phyloP scores from a whole-genome alignment of 352 stramenopile genomes.

The Phytophthora megakarya region DNA sequence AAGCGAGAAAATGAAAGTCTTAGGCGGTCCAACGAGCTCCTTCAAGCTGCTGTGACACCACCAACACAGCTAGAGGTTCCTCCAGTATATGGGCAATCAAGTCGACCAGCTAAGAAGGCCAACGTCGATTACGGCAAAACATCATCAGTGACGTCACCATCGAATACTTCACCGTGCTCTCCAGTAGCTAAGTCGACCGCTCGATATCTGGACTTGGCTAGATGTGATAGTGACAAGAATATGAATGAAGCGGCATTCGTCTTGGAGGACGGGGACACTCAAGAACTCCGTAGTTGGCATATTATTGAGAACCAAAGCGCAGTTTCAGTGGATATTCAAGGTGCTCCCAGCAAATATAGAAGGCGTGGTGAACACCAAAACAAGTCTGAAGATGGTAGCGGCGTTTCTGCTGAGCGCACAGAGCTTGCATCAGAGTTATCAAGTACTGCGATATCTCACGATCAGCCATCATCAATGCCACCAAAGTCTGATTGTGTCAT shows the following conservation, averaged over 20 bases:
- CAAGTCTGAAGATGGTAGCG: not conserved
- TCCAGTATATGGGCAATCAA: not conserved
- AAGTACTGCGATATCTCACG: not conserved
- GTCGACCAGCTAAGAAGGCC: not conserved
- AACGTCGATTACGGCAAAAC: not conserved
- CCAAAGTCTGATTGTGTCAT: not conserved
- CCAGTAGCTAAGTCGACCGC: constrained; percentile 1
- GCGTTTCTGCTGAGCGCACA: not conserved
- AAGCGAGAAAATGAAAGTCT: constrained; percentile 70
- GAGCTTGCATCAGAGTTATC: not conserved
- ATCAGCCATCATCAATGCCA: not conserved
- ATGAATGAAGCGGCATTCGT: constrained; percentile 9
- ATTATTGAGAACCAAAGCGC: not conserved
- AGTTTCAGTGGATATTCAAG: not conserved
- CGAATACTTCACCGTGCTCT: not conserved
- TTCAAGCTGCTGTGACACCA: constrained; percentile 46
- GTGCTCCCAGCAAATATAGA: not conserved
- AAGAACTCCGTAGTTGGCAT: not conserved
- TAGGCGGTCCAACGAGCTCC: constrained; percentile 64
- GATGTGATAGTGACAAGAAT: constrained; percentile 28
- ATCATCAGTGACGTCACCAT: not conserved
- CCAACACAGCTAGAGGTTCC: constrained; percentile 10
- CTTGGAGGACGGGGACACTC: not conserved
- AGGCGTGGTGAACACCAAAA: constrained; percentile 1
- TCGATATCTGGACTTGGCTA: constrained; percentile 29